phyloP scores from a whole-genome alignment of 1,284 basidiomycete species.

The Somion occarium region DNA sequence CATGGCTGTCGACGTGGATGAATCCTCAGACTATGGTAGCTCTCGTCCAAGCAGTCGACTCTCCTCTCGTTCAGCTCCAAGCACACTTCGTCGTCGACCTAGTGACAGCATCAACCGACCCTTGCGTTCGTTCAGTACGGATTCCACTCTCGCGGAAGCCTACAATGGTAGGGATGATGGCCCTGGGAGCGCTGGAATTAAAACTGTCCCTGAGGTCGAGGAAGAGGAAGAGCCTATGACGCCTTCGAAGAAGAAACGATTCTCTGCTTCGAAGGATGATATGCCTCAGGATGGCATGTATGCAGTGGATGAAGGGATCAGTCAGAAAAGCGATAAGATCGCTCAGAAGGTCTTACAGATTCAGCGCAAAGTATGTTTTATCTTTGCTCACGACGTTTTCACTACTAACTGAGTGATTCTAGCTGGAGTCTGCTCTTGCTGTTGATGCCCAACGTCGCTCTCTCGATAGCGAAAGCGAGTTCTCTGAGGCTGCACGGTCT shows the following conservation, averaged over 20 bases:
- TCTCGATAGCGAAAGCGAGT: conserved; percentile 44
- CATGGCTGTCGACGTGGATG: conserved; percentile 76
- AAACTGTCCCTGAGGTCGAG: conserved; percentile 47
- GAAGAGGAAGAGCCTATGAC: conserved; percentile 41
- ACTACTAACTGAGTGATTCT: neutral
- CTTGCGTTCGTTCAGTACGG: conserved; percentile 65
- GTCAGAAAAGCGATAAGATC: conserved; percentile 75
- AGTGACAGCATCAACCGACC: conserved; percentile 42
- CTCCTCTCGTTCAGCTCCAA: conserved; percentile 35
- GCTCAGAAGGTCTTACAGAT: conserved; percentile 80
- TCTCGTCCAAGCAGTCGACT: conserved; percentile 42
- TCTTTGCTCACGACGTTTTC: neutral
- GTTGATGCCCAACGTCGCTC: conserved; percentile 46
- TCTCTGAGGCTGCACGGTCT: conserved; percentile 24
- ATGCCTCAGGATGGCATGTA: conserved; percentile 69
- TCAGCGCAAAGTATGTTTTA: conserved; percentile 64
- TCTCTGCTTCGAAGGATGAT: conserved; percentile 62
- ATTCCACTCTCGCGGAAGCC: conserved; percentile 69
- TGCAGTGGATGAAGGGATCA: conserved; percentile 80
- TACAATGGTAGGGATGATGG: conserved; percentile 32
- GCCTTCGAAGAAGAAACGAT: conserved; percentile 61
- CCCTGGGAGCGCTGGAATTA: conserved; percentile 32
- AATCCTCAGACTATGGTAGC: conserved; percentile 63
- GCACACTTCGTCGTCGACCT: conserved; percentile 43
- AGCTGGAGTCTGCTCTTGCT: conserved; percentile 71